Percentiles rank a stretch among this genome's conserved stretches.
Conservation (phyloP, 1,139 yeast genomes). For the Protomyces gravidus region DNA sequence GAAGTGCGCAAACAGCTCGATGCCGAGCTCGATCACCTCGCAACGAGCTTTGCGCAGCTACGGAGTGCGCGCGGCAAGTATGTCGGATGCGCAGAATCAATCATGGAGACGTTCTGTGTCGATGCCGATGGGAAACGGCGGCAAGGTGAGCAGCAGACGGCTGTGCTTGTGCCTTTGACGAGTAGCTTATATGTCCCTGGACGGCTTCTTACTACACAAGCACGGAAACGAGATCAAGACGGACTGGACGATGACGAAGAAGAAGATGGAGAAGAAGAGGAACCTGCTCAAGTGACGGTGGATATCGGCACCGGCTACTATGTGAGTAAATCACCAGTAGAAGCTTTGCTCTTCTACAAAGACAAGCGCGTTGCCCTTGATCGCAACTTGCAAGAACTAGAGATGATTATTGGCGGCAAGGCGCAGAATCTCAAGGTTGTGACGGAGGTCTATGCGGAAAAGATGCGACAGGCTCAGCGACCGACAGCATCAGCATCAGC, state of each 20-base stretch:
- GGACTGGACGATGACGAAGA: neutral
- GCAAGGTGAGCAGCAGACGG: conserved; percentile 40
- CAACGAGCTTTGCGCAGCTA: conserved; percentile 77
- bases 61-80: conserved; percentile 79
- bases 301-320: conserved; percentile 96
- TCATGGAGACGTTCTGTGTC: conserved; percentile 53
- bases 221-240: neutral
- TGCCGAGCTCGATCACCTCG: conserved; percentile 78
- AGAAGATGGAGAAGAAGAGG: conserved; percentile 33
- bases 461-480: conserved; percentile 22
- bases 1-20: conserved; percentile 82
- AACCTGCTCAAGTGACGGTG: conserved; percentile 68
- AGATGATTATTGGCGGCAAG: conserved; percentile 52
- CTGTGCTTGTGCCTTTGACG: conserved; percentile 79
- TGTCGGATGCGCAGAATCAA: conserved; percentile 71
- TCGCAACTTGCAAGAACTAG: conserved; percentile 69
- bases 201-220: conserved; percentile 42
- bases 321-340: conserved; percentile 69
- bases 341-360: conserved; percentile 69
- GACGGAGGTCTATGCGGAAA: conserved; percentile 25
- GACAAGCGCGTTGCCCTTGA: conserved; percentile 67
- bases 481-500: neutral
- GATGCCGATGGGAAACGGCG: conserved; percentile 42
- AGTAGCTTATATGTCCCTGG: conserved; percentile 90
- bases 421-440: conserved; percentile 23